Conservation (phyloP, 371 early-diverging fungal genomes). For the Lichtheimia ramosa region DNA sequence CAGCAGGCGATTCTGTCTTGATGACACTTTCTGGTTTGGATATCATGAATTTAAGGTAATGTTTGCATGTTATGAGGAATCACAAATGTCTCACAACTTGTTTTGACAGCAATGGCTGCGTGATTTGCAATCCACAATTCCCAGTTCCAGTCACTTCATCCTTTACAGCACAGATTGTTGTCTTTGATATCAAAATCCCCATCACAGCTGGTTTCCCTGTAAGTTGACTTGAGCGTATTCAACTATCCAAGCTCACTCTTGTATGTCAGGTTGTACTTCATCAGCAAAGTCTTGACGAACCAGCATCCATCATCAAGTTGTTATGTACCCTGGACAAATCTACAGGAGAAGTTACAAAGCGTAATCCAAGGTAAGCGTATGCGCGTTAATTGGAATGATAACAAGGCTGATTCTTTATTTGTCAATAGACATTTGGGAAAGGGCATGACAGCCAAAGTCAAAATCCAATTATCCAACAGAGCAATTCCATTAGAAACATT, state of each 20-base stretch:
- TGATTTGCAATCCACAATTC: slow-evolving; percentile 66
- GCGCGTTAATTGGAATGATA: no score
- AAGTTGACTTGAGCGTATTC: slow-evolving; percentile 13
- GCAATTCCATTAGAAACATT: slow-evolving; percentile 87
- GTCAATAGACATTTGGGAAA: slow-evolving; percentile 66
- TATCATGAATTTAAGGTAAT: slow-evolving; percentile 73
- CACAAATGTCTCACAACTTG: no score
- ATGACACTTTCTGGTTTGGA: slow-evolving; percentile 81
- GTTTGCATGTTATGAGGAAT: no score
- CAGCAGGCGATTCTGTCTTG: slow-evolving; percentile 88
- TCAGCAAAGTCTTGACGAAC: slow-evolving; percentile 78
- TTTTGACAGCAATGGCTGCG: slow-evolving; percentile 65
- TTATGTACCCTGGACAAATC: slow-evolving; percentile 75
- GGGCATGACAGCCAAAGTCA: slow-evolving; percentile 81
- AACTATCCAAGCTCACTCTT: not conserved
- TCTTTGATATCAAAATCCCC: slow-evolving; percentile 88
- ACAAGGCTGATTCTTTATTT: no score
- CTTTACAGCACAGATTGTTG: slow-evolving; percentile 86
- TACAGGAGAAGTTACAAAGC: slow-evolving; percentile 81
- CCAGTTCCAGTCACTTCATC: slow-evolving; percentile 75
- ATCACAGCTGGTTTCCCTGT: slow-evolving; percentile 91
- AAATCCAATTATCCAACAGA: slow-evolving; percentile 66
- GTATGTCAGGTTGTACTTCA: slow-evolving; percentile 69
- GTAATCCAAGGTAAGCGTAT: slow-evolving; percentile 68
- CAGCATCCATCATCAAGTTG: slow-evolving; percentile 75